Evolutionary conservation across 768 basidiomycete genomes (phyloP), one percentile per base, ranked within the genome.

Genomic region (Mycena rebaudengoi): DNA sequence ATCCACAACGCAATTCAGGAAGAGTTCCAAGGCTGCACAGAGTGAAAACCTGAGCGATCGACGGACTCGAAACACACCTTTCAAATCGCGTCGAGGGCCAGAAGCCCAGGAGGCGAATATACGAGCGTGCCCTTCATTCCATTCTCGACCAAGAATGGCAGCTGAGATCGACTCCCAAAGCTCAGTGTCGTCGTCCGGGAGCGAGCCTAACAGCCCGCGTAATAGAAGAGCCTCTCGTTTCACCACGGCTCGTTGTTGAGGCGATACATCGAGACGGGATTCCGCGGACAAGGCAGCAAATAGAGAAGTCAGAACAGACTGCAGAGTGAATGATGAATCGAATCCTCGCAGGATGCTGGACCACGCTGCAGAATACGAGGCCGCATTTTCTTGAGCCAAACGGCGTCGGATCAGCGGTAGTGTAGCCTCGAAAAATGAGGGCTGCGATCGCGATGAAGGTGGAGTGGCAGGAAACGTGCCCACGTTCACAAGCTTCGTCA

Each of bases 21-120:
- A 78, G 1, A 74, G 67, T 11, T 80, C 76, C 14, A 90, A 79
- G 18, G 77, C 88, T 87, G 62, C 50, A 66, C 40, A 58, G 48
- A 61, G 56, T 16, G 49, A 21, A 40, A 25, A 30, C 7, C 8
- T 16, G n/a, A 35, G 64, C 12, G 10, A 33, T 35, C 16, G n/a
- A n/a, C n/a, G 18, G 53, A 30, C 16, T 45, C 2, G n/a, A 16
- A 32, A 57, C 74, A 40, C 69, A 76, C 78, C 80, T 71, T 75
- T 60, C 59, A 74, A 33, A 68, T 79, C 64, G 16, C 78, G 70
- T 13, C 72, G 67, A 7, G 80, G 76, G 8, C 83, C 86, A 3
- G 83, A 88, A 2, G 87, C 70, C 93, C 94, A 96, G 62, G 88
- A 88, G 0, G 88, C 83, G 60, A 92, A 88, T 29, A 91, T 80